Conservation (phyloP, 306 rosid species). For the Chamaecrista fasciculata region DNA sequence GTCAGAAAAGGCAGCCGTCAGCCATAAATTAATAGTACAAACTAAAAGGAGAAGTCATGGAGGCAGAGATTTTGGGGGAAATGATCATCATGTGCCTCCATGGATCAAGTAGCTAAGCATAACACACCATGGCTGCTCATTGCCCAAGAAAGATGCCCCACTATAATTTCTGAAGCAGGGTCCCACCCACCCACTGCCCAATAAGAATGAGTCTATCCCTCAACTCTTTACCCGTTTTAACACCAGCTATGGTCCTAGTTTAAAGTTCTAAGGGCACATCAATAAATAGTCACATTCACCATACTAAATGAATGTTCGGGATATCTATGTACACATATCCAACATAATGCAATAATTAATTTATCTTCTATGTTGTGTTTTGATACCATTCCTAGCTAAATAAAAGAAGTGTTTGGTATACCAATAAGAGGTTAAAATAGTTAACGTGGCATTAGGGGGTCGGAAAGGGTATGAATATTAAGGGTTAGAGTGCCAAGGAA, state of each 20-base stretch:
- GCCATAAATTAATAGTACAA: constrained; percentile 23
- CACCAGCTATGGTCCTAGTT: constrained; percentile 24
- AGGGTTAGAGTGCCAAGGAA: constrained; percentile 32
- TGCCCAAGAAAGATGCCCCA: constrained; percentile 58
- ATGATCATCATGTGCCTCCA: constrained; percentile 69
- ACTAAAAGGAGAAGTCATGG: constrained; percentile 27
- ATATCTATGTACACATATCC: constrained; percentile 1
- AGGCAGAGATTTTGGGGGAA: constrained; percentile 30
- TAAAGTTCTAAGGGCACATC: constrained; percentile 25
- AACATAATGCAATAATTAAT: not conserved
- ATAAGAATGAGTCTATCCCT: constrained; percentile 45
- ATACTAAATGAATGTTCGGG: constrained; percentile 10
- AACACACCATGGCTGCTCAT: constrained; percentile 43
- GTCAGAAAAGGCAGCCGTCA: constrained; percentile 19
- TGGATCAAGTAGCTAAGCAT: constrained; percentile 54
- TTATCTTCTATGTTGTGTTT: not conserved
- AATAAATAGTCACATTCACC: constrained; percentile 9
- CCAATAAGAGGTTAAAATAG: constrained; percentile 29
- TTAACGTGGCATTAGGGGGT: constrained; percentile 23
- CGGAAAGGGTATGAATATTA: constrained; percentile 15
- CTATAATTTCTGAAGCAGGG: constrained; percentile 38
- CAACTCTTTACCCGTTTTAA: constrained; percentile 25
- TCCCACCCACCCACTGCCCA: constrained; percentile 62
- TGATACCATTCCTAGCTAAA: constrained; percentile 7
- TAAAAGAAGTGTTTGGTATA: not conserved